Conservation (phyloP, 495 filamentous ascomycete genomes). For the Penicillium arizonense region DNA sequence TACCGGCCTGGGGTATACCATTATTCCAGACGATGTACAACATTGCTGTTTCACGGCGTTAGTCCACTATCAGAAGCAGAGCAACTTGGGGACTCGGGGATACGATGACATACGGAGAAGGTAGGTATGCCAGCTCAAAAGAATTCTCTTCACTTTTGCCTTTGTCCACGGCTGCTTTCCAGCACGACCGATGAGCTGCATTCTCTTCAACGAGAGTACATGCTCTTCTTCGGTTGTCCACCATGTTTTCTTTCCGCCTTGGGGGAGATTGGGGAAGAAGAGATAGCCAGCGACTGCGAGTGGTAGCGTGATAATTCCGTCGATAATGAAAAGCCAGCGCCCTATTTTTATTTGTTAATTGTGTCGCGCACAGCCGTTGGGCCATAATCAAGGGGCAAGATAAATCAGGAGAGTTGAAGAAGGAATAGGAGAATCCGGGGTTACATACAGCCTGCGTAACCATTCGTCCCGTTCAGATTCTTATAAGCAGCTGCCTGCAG, state of each 20-base stretch:
- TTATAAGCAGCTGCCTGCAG: slow-evolving; percentile 52
- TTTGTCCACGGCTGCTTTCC: slow-evolving; percentile 23
- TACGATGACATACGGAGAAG: slow-evolving; percentile 19
- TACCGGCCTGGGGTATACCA: slow-evolving; percentile 15
- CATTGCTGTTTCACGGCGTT: slow-evolving; percentile 6
- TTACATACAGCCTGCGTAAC: slow-evolving; percentile 34
- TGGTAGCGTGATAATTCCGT: slow-evolving; percentile 40
- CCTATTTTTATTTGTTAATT: background rate
- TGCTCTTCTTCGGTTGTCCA: slow-evolving; percentile 27
- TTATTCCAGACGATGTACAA: slow-evolving; percentile 27
- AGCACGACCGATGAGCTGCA: slow-evolving; percentile 23
- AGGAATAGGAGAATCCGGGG: background rate
- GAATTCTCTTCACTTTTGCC: slow-evolving; percentile 21
- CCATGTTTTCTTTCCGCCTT: slow-evolving; percentile 25
- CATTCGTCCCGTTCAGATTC: slow-evolving; percentile 40
- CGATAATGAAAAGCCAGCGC: slow-evolving; percentile 38
- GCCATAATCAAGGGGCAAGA: background rate
- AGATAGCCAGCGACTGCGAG: slow-evolving; percentile 51
- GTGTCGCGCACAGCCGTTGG: too few relatives aligned
- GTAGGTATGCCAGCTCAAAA: slow-evolving; percentile 29
- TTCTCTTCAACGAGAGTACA: slow-evolving; percentile 17
- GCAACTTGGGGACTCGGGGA: background rate
- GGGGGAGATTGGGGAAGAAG: slow-evolving; percentile 44
- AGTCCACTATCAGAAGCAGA: background rate
- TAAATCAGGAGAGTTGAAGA: background rate